phyloP scores from a whole-genome alignment of 306 rosid genomes.

The Fragaria iinumae region DNA sequence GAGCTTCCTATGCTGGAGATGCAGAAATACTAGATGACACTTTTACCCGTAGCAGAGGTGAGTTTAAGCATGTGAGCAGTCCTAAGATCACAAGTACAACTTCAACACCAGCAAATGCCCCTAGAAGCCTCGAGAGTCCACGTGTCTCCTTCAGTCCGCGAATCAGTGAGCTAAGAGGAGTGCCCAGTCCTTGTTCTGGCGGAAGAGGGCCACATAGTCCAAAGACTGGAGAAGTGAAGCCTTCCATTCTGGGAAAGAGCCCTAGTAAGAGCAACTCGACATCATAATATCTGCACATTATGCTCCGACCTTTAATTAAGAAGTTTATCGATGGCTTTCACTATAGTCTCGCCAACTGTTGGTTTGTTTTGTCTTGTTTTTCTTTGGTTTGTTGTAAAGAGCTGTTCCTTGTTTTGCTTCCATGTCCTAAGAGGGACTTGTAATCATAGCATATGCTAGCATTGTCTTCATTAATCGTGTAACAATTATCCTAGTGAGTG shows the following conservation, averaged over 20 bases:
- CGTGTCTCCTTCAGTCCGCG: conserved; percentile 54
- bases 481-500: neutral
- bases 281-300: neutral
- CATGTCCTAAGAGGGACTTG: neutral
- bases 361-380: conserved; percentile 19
- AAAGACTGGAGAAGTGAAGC: conserved; percentile 44
- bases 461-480: neutral
- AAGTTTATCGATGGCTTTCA: conserved; percentile 16
- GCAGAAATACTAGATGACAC: conserved; percentile 83
- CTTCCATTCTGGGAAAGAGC: conserved; percentile 60
- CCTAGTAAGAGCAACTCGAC: conserved; percentile 49
- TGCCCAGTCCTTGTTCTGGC: conserved; percentile 64
- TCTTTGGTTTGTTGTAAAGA: conserved; percentile 40
- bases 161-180: conserved; percentile 45
- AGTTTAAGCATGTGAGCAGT: conserved; percentile 77
- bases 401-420: conserved; percentile 22
- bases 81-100: conserved; percentile 81
- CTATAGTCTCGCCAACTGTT: neutral
- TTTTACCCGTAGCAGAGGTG: conserved; percentile 91
- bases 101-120: conserved; percentile 57
- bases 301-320: neutral
- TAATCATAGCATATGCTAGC: conserved; percentile 7
- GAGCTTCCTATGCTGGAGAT: conserved; percentile 58
- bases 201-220: conserved; percentile 64
- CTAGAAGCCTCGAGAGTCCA: conserved; percentile 53